A percentile compares a stretch with the other conserved stretches of the same genome.
Evolutionary conservation across 176 grass and related monocot genomes (phyloP).

Genomic region (Metroxylon sagu): DNA sequence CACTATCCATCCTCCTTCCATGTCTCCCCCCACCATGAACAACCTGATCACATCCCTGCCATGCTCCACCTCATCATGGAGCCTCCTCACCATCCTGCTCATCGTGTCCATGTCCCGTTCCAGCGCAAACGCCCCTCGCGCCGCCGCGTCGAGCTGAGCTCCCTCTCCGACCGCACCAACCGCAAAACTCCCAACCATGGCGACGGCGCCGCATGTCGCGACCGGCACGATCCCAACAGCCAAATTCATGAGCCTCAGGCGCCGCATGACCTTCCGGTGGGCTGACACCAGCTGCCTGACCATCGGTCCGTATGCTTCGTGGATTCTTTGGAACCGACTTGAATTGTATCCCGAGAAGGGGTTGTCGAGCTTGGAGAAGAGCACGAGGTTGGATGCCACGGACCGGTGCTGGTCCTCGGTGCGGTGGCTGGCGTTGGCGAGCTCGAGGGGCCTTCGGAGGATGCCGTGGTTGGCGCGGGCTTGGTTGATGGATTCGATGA

Average conservation of each 20-base stretch:
- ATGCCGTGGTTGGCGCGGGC: background rate
- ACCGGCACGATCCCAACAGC: background rate
- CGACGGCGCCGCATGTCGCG: too few species aligned
- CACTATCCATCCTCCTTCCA: background rate
- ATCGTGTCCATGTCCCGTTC: constrained; percentile 5
- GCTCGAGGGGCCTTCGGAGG: background rate
- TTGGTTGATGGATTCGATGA: constrained; percentile 1
- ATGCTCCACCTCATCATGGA: constrained; percentile 8
- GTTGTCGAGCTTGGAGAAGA: background rate
- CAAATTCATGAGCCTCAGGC: too few species aligned
- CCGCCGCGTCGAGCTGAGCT: constrained; percentile 1
- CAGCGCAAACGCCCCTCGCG: constrained; percentile 1
- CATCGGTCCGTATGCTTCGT: background rate
- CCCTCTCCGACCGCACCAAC: background rate
- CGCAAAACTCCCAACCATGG: too few species aligned
- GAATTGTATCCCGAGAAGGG: background rate
- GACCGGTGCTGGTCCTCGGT: too few species aligned
- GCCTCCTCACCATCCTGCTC: constrained; percentile 7
- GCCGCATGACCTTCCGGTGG: background rate
- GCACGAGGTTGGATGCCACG: background rate
- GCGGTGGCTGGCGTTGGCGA: too few species aligned
- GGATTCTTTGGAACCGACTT: background rate
- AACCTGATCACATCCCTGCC: constrained; percentile 1
- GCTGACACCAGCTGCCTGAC: background rate
- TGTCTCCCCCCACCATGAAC: background rate